Evolutionary conservation across 345 rosid species (phyloP).

Genomic region (Iberis pinnata): DNA sequence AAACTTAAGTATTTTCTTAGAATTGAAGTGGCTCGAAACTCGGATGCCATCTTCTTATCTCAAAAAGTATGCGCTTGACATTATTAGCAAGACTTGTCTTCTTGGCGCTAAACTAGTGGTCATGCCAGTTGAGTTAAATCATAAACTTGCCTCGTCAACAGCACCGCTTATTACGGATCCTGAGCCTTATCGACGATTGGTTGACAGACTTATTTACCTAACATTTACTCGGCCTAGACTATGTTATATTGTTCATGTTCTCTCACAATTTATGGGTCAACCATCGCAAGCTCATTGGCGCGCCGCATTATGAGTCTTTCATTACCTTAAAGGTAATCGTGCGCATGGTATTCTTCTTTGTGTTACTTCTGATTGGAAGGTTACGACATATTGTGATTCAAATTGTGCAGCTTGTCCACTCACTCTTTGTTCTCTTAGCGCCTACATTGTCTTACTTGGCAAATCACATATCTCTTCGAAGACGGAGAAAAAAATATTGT

Average conservation of each 20-base stretch:
- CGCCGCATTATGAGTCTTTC: not conserved
- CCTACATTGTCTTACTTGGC: not conserved
- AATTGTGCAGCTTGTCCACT: not conserved
- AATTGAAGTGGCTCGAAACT: not conserved
- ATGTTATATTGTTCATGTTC: not conserved
- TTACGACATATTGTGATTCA: not conserved
- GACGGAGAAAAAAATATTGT: not conserved
- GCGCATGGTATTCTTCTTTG: not conserved
- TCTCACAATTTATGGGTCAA: not conserved
- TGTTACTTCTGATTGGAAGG: not conserved
- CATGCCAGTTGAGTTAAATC: not conserved
- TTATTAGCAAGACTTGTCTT: not conserved
- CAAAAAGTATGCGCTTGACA: not conserved
- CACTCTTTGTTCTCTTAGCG: not conserved
- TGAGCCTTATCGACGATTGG: not conserved
- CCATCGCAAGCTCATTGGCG: not conserved
- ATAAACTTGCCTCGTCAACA: not conserved
- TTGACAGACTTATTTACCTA: not conserved
- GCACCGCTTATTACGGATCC: not conserved
- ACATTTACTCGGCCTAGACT: not conserved
- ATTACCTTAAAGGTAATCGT: not conserved
- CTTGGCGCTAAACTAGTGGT: not conserved
- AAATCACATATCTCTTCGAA: not conserved
- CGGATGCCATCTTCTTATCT: not conserved
- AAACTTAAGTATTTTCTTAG: not conserved